Percentiles rank a stretch among this genome's conserved stretches.
Evolutionary conservation across 345 rosid genomes (phyloP).

Genomic region (Cardiospermum halicacabum): DNA sequence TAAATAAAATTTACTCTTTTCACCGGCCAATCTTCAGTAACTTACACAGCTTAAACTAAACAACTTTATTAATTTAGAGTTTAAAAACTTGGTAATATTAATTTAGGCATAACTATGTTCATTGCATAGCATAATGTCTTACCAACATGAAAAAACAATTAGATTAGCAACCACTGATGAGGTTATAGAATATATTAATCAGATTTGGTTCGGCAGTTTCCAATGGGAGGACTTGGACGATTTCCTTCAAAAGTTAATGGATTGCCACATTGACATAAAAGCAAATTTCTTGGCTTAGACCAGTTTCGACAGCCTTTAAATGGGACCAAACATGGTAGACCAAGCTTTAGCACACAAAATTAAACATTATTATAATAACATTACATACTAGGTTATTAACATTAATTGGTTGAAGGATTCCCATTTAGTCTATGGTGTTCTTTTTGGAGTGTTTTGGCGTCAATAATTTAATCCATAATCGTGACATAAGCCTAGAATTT

Average conservation of each 20-base stretch:
- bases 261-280: slow-evolving; percentile 19
- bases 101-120: no score
- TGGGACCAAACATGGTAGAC: slow-evolving; percentile 18
- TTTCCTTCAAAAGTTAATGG: background rate
- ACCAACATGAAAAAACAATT: background rate
- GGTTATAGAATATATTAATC: no score
- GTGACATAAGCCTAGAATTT: slow-evolving; percentile 10
- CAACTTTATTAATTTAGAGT: no score
- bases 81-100: no score
- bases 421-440: background rate
- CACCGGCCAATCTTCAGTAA: background rate
- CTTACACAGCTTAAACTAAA: no score
- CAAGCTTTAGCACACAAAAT: slow-evolving; percentile 18
- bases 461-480: slow-evolving; percentile 18
- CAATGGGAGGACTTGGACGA: background rate
- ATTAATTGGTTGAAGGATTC: slow-evolving; percentile 13
- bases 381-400: background rate
- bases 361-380: no score
- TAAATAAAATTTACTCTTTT: background rate
- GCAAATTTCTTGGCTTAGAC: slow-evolving; percentile 1
- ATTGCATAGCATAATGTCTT: no score
- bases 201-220: no score
- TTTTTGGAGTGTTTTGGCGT: slow-evolving; percentile 25
- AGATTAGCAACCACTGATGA: background rate
- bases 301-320: slow-evolving; percentile 16